These are phyloP conservation scores for Westerdykella ornata DNA, from an alignment of 2,329 filamentous ascomycete genomes.

Conservation along the genomic window DNA sequence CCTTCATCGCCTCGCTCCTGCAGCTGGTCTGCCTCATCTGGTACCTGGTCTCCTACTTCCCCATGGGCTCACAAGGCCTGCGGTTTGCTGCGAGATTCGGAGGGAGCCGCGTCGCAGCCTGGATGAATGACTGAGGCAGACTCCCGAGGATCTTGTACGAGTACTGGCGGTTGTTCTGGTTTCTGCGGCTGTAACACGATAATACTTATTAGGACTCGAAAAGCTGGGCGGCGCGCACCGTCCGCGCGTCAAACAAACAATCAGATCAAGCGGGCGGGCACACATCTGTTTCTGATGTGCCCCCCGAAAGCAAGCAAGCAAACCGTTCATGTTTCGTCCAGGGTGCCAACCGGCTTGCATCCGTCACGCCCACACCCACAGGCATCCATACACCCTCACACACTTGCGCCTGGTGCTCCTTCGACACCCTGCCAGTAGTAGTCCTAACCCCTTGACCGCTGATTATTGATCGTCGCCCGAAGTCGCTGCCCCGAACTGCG, in stretches of 20 bases:
- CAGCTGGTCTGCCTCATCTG: constrained; percentile 79
- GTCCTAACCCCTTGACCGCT: constrained; percentile 7
- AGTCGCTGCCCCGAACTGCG: too few relatives aligned
- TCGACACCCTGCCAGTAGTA: constrained; percentile 20
- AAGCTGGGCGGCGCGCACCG: constrained; percentile 16
- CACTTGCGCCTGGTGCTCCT: constrained; percentile 6
- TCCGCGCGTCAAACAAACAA: constrained; percentile 26
- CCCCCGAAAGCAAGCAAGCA: constrained; percentile 8
- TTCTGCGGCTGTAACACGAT: constrained; percentile 11
- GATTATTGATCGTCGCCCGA: constrained; percentile 22
- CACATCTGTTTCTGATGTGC: constrained; percentile 8
- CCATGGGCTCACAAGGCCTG: constrained; percentile 86
- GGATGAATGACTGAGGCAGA: constrained; percentile 65
- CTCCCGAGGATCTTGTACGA: constrained; percentile 10
- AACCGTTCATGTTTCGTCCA: constrained; percentile 14
- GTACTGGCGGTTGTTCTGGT: constrained; percentile 2
- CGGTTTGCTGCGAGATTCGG: constrained; percentile 83
- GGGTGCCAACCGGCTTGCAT: constrained; percentile 6
- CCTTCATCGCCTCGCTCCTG: constrained; percentile 72
- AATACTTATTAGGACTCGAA: constrained; percentile 11
- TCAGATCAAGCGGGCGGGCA: constrained; percentile 7
- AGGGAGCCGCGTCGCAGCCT: constrained; percentile 73
- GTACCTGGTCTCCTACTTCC: constrained; percentile 97
- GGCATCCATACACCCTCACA: too few relatives aligned
- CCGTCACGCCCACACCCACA: constrained; percentile 14